Evolutionary conservation across 805 yeast species (phyloP), one percentile per base, ranked within the genome.

Genomic region (Candida verbasci): DNA sequence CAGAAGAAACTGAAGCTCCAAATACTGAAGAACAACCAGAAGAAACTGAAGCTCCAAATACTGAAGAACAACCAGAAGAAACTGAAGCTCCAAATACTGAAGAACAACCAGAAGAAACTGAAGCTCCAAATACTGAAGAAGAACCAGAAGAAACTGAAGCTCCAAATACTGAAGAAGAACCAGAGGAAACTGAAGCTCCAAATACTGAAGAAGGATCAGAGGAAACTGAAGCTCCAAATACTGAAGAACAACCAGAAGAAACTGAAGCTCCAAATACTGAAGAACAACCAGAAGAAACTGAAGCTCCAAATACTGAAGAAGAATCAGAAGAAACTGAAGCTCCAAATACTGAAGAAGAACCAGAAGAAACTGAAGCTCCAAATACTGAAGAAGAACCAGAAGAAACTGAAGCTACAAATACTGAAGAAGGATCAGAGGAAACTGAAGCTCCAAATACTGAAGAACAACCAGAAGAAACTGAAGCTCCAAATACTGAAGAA

Each of bases 381-480:
- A 24, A 24, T 10, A 11, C 6, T 5, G 28, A n/a, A 14, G 28
- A 25, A 17, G 17, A 15, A 9, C 17, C 29, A 26, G 30, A 17
- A 11, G 11, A 8, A 27, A 27, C n/a, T 17, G 20, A 15, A 17
- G 16, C n/a, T n/a, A n/a, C n/a, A n/a, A n/a, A n/a, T n/a, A n/a
- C n/a, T 12, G 30, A 15, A n/a, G 30, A 27, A 7, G 18, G n/a
- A 17, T 4, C n/a, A 17, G 30, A 27, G 4, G 6, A 4, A 17
- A 27, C 20, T n/a, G 30, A 17, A 27, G n/a, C n/a, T n/a, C n/a
- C n/a, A n/a, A n/a, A n/a, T n/a, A 27, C 21, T 7, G 24, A 12
- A n/a, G 32, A 29, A 9, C 24, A 29, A n/a, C 32, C 32, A 17
- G 24, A 9, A 15, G 24, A 17, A 27, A 28, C 22, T 4, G 31